These are phyloP conservation scores for Coccomyxa subellipsoidea DNA, from an alignment of 163 green algal genomes.

Conservation along the genomic window DNA sequence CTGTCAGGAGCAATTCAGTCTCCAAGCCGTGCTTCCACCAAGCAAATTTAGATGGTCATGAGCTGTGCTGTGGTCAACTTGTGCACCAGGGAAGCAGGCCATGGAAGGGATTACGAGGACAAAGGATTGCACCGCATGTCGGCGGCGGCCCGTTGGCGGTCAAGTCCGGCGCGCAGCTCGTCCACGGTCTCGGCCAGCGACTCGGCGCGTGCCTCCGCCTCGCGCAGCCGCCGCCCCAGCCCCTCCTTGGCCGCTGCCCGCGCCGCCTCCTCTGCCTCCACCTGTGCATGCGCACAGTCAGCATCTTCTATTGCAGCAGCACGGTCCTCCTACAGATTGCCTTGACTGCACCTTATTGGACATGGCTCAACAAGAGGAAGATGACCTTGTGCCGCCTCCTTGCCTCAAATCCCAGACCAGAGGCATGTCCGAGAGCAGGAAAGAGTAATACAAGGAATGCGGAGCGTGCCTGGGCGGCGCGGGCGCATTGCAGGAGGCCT, in stretches of 20 bases:
- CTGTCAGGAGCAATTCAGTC: too few relatives aligned
- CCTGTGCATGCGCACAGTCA: constrained; percentile 20
- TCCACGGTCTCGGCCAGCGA: constrained; percentile 62
- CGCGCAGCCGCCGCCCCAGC: constrained; percentile 38
- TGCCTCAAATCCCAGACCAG: not conserved
- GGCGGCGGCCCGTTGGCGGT: constrained; percentile 41
- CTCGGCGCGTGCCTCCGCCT: constrained; percentile 66
- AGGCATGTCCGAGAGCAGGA: too few relatives aligned
- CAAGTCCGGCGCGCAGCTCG: constrained; percentile 74
- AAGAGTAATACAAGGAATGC: too few relatives aligned
- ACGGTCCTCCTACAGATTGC: too few relatives aligned
- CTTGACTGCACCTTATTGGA: too few relatives aligned
- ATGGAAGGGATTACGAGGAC: not conserved
- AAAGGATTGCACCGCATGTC: constrained; percentile 16
- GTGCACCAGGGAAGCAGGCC: too few relatives aligned
- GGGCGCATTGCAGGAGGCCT: constrained; percentile 45
- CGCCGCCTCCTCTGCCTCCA: constrained; percentile 44
- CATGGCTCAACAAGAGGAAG: too few relatives aligned
- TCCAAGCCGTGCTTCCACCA: too few relatives aligned
- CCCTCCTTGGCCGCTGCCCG: constrained; percentile 40
- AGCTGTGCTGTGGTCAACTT: too few relatives aligned
- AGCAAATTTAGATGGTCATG: too few relatives aligned
- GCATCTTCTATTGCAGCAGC: not conserved
- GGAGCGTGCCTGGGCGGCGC: constrained; percentile 53
- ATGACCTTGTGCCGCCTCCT: not conserved